These are phyloP conservation scores for Ceratobasidium papillatum DNA, from an alignment of 1,284 basidiomycete genomes.

Conservation along the genomic window DNA sequence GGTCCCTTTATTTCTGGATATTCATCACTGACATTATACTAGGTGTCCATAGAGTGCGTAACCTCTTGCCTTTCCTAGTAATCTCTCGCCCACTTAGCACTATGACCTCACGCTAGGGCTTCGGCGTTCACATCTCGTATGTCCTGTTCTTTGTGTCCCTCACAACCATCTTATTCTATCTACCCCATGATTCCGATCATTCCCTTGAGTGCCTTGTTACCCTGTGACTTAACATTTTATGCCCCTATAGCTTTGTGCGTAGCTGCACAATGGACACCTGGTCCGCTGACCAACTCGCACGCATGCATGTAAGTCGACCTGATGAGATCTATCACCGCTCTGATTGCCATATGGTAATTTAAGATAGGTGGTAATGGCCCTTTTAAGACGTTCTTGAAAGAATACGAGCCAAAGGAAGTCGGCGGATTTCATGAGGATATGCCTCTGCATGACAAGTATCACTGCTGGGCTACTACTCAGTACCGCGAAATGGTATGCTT, in stretches of 20 bases:
- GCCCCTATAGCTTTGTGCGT: conserved; percentile 78
- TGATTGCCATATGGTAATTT: conserved; percentile 26
- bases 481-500: conserved; percentile 84
- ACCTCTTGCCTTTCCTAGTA: conserved; percentile 38
- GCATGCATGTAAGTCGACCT: conserved; percentile 77
- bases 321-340: conserved; percentile 42
- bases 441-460: conserved; percentile 82
- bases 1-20: conserved; percentile 16
- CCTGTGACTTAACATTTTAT: conserved; percentile 43
- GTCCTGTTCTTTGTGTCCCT: conserved; percentile 41
- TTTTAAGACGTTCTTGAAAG: conserved; percentile 80
- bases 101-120: conserved; percentile 37
- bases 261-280: conserved; percentile 96
- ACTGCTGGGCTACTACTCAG: conserved; percentile 90
- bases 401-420: conserved; percentile 72
- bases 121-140: conserved; percentile 45
- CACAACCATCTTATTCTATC: conserved; percentile 29
- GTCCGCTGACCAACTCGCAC: conserved; percentile 87
- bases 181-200: conserved; percentile 8
- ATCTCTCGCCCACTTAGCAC: conserved; percentile 1
- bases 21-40: conserved; percentile 22
- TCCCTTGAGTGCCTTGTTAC: conserved; percentile 26
- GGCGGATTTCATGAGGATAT: conserved; percentile 79
- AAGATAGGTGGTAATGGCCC: conserved; percentile 86
- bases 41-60: conserved; percentile 40